Evolutionary conservation across 495 filamentous ascomycete genomes (phyloP), one percentile per base, ranked within the genome.

Genomic region (Trichoderma orchidacearum): DNA sequence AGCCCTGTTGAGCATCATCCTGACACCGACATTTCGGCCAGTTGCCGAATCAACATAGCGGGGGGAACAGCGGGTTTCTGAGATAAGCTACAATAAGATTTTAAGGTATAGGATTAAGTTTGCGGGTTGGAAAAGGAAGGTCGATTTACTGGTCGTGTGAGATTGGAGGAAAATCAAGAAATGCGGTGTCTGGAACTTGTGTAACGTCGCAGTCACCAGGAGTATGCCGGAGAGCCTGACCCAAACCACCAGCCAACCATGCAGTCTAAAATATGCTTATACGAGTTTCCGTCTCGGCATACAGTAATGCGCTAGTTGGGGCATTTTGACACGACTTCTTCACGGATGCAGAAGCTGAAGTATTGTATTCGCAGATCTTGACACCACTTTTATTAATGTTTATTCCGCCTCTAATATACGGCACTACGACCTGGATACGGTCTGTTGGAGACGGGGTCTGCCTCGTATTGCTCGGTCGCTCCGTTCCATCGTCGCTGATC

Each of bases 391-490:
- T 25, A 8, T 48, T 27, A 8, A 17, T n/a, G n/a, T n/a, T n/a
- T n/a, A n/a, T n/a, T n/a, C n/a, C n/a, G n/a, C n/a, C n/a, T n/a
- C n/a, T n/a, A n/a, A n/a, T n/a, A n/a, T n/a, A n/a, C n/a, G n/a
- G n/a, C n/a, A n/a, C n/a, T n/a, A n/a, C 21, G 41, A 23, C 25
- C 50, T 63, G 41, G 55, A 67, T 30, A n/a, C 32, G 32, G 32
- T 35, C 12, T 35, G 9, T 2, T 5, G 8, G n/a, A 35, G 32
- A 9, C n/a, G 32, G n/a, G 12, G 12, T 13, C 32, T 12, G n/a
- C n/a, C 11, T 9, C 12, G 32, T 35, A 13, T 11, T 12, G 32
- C n/a, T n/a, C n/a, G n/a, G n/a, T n/a, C n/a, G n/a, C n/a, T n/a
- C n/a, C n/a, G n/a, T n/a, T n/a, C n/a, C n/a, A n/a, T n/a, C n/a